Base-by-base conservation (phyloP, 345 rosid genomes). In the Citrus reticulata region DNA sequence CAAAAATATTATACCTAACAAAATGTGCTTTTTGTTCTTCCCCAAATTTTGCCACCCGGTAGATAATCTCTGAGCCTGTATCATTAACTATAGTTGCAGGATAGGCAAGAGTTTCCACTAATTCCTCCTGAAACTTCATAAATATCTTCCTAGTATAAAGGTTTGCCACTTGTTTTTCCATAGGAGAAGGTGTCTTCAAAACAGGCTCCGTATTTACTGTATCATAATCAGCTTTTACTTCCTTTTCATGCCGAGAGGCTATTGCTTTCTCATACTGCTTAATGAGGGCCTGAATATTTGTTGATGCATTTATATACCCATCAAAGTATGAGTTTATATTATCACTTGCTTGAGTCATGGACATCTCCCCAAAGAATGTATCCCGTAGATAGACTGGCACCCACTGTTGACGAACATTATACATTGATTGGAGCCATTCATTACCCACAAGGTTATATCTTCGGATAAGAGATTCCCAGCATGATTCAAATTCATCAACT, bases 241-340 rank as follows among this genome's bases (percentile, higher is more conserved):
- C 88, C 79, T 82, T 84, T 72, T 84, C 87, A 63, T 80, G 73
- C 20, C 87, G 78, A 58, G 49, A 32, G 20, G 84, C 81, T 64
- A 84, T 59, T 42, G 87, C 88, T 70, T 82, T 86, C 68, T 85
- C 90, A 57, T 84, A 82, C 54, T 83, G 88, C 84, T 85, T 83
- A 70, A 84, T 71, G 17, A 88, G 70, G 60, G 57, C 62, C 27
- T 78, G 86, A 37, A 84, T 51, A 74, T 60, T 85, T 40, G 90
- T 85, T 2, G 88, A 85, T 29, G 86, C 88, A 85, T 87, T 85
- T 78, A 87, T 81, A 76, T 84, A 87, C 67, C 90, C 90, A 74
- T 87, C 90, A 82, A 87, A 87, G 77, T 82, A 85, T 8, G 90
- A 87, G 68, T 81, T 83, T 39, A 80, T 62, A 63, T 58, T 66